These are phyloP conservation scores for Kandelia obovata DNA, from an alignment of 345 rosid species.

Conservation along the genomic window DNA sequence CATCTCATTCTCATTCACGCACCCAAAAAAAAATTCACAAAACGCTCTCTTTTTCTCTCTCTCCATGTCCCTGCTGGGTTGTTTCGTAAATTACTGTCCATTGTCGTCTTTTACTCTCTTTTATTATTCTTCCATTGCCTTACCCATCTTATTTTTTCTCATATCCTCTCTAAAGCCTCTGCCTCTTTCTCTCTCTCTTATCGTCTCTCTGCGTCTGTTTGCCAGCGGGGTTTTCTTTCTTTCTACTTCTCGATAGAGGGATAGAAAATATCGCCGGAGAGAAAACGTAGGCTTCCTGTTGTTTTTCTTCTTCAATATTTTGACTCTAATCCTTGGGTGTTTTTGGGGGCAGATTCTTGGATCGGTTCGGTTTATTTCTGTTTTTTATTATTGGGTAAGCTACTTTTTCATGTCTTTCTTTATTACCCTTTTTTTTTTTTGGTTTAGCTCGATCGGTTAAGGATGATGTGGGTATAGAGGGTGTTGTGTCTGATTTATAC, in stretches of 20 bases:
- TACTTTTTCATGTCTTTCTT: neutral
- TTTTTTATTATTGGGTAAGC: constrained; percentile 30
- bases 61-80: constrained; percentile 21
- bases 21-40: no score
- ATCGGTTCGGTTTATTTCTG: constrained; percentile 20
- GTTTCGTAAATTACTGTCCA: constrained; percentile 22
- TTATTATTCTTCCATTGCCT: neutral
- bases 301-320: neutral
- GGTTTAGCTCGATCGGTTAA: constrained; percentile 25
- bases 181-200: neutral
- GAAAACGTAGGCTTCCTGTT: constrained; percentile 6
- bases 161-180: neutral
- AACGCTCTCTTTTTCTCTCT: neutral
- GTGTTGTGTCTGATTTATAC: neutral
- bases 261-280: constrained; percentile 1
- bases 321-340: neutral
- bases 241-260: constrained; percentile 23
- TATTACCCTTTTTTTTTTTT: neutral
- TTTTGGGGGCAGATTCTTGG: constrained; percentile 18
- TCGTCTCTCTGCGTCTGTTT: neutral
- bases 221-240: constrained; percentile 15
- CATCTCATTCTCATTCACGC: no score
- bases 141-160: constrained; percentile 13
- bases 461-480: constrained; percentile 5
- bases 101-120: constrained; percentile 20